Evolutionary conservation across 139 green algal genomes (phyloP).

Genomic region (Spirogloea muscicola): DNA sequence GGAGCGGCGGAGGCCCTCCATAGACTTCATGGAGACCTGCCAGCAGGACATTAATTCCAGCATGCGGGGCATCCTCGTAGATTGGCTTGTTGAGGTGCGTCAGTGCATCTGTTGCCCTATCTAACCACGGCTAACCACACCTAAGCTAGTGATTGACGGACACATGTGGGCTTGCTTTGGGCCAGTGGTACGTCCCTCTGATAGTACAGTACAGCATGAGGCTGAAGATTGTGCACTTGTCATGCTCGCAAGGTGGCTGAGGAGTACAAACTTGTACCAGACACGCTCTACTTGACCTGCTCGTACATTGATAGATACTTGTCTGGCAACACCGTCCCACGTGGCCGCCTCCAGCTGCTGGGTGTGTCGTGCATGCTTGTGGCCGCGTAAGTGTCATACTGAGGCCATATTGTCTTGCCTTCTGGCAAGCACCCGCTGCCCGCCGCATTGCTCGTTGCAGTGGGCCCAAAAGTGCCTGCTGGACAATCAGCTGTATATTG

Average conservation of each 20-base stretch:
- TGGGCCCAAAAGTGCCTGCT: no score
- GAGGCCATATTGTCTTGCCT: not conserved
- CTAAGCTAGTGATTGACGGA: no score
- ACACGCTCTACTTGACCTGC: constrained; percentile 87
- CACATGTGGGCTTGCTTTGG: no score
- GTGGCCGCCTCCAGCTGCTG: constrained; percentile 69
- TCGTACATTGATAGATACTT: constrained; percentile 89
- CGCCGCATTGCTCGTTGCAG: no score
- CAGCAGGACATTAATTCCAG: constrained; percentile 74
- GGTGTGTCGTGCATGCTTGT: constrained; percentile 91
- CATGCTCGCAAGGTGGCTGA: constrained; percentile 55
- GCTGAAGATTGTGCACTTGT: no score
- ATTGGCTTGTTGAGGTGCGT: constrained; percentile 92
- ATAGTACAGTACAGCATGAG: no score
- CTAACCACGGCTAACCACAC: no score
- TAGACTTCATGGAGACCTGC: constrained; percentile 26
- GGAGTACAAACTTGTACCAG: constrained; percentile 88
- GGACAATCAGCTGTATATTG: no score
- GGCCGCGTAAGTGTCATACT: constrained; percentile 56
- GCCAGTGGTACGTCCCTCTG: no score
- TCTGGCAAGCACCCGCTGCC: not conserved
- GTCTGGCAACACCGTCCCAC: constrained; percentile 53
- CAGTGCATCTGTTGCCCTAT: no score
- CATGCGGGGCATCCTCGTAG: constrained; percentile 92
- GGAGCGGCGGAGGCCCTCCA: not conserved